phyloP scores from a whole-genome alignment of 768 basidiomycete genomes.

The Rhizopogon vesiculosus region DNA sequence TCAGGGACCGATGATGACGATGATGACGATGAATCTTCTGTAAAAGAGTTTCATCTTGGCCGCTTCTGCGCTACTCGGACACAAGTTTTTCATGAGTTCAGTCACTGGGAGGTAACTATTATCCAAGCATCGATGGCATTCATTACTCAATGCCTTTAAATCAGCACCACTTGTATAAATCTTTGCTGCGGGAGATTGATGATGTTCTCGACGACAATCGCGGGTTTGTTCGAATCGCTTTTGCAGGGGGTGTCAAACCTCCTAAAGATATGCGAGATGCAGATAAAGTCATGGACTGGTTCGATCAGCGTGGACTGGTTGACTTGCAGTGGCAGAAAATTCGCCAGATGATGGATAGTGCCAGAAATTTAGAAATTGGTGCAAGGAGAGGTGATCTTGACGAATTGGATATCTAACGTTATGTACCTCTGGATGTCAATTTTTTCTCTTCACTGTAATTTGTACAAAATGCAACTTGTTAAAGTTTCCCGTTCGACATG shows the following conservation, averaged over 20 bases:
- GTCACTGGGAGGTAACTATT: conserved; percentile 76
- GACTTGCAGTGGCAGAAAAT: conserved; percentile 67
- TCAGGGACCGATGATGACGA: conserved; percentile 22
- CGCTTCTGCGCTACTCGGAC: conserved; percentile 74
- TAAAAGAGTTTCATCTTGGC: conserved; percentile 57
- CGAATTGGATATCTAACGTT: background rate
- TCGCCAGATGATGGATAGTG: conserved; percentile 70
- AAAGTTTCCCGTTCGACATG: no score
- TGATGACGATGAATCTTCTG: conserved; percentile 2
- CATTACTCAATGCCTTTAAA: conserved; percentile 1
- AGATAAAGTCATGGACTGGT: conserved; percentile 80
- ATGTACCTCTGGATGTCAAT: background rate
- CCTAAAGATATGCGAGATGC: conserved; percentile 67
- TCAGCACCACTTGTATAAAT: conserved; percentile 63
- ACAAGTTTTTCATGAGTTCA: conserved; percentile 62
- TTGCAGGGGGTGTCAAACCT: conserved; percentile 47
- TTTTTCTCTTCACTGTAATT: background rate
- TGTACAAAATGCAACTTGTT: background rate
- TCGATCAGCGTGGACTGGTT: conserved; percentile 65
- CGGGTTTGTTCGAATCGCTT: conserved; percentile 56
- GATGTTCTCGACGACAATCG: conserved; percentile 40
- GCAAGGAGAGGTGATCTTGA: conserved; percentile 40
- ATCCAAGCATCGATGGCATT: background rate
- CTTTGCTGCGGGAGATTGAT: conserved; percentile 54
- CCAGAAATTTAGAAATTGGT: conserved; percentile 55